Conservation (phyloP, 2,329 filamentous ascomycete genomes). For the Cytospora mali region DNA sequence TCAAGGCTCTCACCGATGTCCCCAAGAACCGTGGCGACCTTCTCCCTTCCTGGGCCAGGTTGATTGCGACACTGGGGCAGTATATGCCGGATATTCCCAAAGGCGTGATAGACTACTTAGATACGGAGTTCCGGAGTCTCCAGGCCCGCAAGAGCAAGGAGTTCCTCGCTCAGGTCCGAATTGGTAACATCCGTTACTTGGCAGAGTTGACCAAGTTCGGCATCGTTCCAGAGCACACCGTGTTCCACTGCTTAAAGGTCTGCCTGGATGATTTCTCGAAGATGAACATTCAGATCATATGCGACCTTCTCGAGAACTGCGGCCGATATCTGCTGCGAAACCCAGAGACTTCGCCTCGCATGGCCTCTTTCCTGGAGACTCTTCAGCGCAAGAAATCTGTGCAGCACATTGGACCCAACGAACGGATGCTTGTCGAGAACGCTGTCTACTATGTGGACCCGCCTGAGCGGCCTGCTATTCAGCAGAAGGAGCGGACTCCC, state of each 20-base stretch:
- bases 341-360: conserved; percentile 87
- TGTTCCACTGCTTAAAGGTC: conserved; percentile 98
- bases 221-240: conserved; percentile 95
- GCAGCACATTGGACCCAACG: conserved; percentile 91
- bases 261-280: conserved; percentile 96
- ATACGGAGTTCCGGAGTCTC: conserved; percentile 94
- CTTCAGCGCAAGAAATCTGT: conserved; percentile 94
- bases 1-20: conserved; percentile 92
- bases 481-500: conserved; percentile 93
- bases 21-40: conserved; percentile 93
- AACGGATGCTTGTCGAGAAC: conserved; percentile 98
- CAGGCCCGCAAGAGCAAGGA: conserved; percentile 98
- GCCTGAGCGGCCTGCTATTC: conserved; percentile 87
- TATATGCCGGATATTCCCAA: conserved; percentile 96
- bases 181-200: conserved; percentile 95
- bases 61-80: conserved; percentile 89
- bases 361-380: conserved; percentile 92
- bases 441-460: conserved; percentile 98
- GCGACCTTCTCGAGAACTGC: conserved; percentile 93
- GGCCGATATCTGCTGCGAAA: conserved; percentile 92
- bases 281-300: conserved; percentile 99
- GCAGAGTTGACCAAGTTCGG: conserved; percentile 98
- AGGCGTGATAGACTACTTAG: conserved; percentile 86
- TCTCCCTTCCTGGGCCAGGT: conserved; percentile 85
- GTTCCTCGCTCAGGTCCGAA: conserved; percentile 89